Evolutionary conservation across 768 basidiomycete species (phyloP), one percentile per base, ranked within the genome.

Genomic region (Guyanaporus albipodus): DNA sequence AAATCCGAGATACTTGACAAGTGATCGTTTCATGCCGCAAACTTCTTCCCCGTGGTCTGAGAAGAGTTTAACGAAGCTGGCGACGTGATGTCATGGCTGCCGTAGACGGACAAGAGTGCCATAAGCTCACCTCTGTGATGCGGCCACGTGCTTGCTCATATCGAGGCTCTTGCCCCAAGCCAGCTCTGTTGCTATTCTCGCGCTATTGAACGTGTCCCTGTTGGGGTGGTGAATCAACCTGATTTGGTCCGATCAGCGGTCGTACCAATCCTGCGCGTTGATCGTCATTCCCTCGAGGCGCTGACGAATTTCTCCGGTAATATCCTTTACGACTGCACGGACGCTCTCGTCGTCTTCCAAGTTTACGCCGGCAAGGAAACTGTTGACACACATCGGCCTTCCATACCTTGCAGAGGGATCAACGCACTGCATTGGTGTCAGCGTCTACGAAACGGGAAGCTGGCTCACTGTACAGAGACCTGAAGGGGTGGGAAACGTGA

Each of bases 121-220:
- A 21, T n/a, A 9, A 24, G 61, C 76, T 50, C 48, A 85, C 85
- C 65, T 75, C 61, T 87, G 85, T 3, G 73, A 72, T 8, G 82
- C 70, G 4, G 66, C 59, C 2, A 80, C 75, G 68, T 77, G 83
- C 36, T 79, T 66, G 28, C 72, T 63, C 18, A 82, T 61, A 10
- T 68, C 59, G 3, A 86, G 57, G 32, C 67, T 67, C 8, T 68
- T 61, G 32, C 80, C 75, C 77, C 19, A 85, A 0, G 85, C 62
- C 17, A 88, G 68, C 43, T 78, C 75, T 33, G 76, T 62, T 2
- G 82, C 79, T 66, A 78, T 78, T 44, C 73, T 72, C 0, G 78
- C 77, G 10, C 79, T 78, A 55, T 77, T 76, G 3, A 82, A 59
- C 0, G 80, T 78, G 44, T 85, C 82, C 83, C 83, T 83, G 8